A percentile compares a stretch with the other conserved stretches of the same genome.
phyloP scores from a whole-genome alignment of 768 basidiomycete genomes.

The Boletus patriciae region DNA sequence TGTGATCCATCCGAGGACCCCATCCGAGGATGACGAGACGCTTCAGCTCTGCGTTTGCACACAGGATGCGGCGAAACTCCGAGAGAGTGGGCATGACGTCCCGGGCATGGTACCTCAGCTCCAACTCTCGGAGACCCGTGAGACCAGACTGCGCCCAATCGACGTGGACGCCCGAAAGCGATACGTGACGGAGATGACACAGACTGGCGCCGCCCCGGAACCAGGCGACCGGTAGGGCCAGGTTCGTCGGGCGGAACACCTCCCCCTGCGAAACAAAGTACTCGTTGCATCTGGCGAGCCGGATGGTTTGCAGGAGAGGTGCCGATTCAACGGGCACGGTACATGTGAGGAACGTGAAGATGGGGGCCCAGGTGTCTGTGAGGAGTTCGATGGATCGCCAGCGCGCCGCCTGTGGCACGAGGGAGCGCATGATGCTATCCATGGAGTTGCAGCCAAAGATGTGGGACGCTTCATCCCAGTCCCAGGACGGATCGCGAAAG shows the following conservation, averaged over 20 bases:
- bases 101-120: constrained; percentile 55
- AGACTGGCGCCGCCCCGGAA: constrained; percentile 39
- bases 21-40: constrained; percentile 52
- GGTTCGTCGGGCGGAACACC: constrained; percentile 43
- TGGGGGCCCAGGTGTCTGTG: constrained; percentile 61
- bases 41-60: constrained; percentile 39
- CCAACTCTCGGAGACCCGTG: constrained; percentile 44
- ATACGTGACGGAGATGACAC: constrained; percentile 39
- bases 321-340: constrained; percentile 35
- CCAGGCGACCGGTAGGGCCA: constrained; percentile 43
- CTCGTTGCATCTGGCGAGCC: constrained; percentile 57
- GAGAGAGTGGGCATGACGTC: constrained; percentile 55
- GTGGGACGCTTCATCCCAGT: constrained; percentile 50
- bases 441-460: constrained; percentile 44
- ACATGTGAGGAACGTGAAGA: constrained; percentile 49
- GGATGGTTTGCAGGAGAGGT: constrained; percentile 42
- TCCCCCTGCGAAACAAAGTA: constrained; percentile 50
- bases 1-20: constrained; percentile 42
- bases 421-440: constrained; percentile 44
- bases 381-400: constrained; percentile 53
- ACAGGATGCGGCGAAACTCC: constrained; percentile 46
- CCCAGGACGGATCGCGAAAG: constrained; percentile 57
- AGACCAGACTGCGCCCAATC: constrained; percentile 49
- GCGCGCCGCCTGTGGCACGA: constrained; percentile 45
- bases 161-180: constrained; percentile 57